Base-by-base conservation (phyloP, 2,329 filamentous ascomycete species). In the Pyrenophora tritici-repentis region DNA sequence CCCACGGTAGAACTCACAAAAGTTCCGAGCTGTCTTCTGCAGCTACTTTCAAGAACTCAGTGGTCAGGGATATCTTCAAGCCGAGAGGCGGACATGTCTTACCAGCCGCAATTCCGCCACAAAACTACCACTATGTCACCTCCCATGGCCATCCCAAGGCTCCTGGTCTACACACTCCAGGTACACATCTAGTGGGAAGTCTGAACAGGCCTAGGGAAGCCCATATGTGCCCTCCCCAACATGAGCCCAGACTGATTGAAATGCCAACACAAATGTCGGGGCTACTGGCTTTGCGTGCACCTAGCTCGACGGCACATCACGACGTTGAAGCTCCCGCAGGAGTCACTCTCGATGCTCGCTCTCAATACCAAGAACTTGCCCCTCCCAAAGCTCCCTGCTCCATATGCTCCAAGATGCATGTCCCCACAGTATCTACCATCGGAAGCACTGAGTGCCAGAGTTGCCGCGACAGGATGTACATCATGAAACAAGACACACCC, bases 231-330 rank as follows among this genome's bases (percentile, higher is more conserved):
- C 42, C 42, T 47, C n/a, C 9, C 6, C 51, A 29, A 42, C 35
- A 17, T 26, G 45, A 26, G 10, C 18, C 17, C 7, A 26, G 34
- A 16, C 36, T 24, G 8, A 12, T 18, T 41, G 45, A 46, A 16
- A 63, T 61, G 18, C 54, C 58, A 31, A 56, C 57, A 12, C 62
- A 60, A 42, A 24, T 17, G 4, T 59, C 46, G 8, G 54, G 53
- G 17, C 47, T 61, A 35, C 16, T 50, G 14, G 38, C 35, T 6
- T 38, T 26, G 32, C 37, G 17, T 24, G 14, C 20, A 14, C 14
- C 29, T 17, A 22, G 20, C 6, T 40, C 16, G 9, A 20, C 31
- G 24, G 33, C 14, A 13, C 7, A 13, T 13, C 26, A 20, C 8
- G 4, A 24, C 22, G 18, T 18, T 9, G 22, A 33, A 35, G 20